phyloP scores from a whole-genome alignment of 2,329 filamentous ascomycete species.

The Botrytis elliptica region DNA sequence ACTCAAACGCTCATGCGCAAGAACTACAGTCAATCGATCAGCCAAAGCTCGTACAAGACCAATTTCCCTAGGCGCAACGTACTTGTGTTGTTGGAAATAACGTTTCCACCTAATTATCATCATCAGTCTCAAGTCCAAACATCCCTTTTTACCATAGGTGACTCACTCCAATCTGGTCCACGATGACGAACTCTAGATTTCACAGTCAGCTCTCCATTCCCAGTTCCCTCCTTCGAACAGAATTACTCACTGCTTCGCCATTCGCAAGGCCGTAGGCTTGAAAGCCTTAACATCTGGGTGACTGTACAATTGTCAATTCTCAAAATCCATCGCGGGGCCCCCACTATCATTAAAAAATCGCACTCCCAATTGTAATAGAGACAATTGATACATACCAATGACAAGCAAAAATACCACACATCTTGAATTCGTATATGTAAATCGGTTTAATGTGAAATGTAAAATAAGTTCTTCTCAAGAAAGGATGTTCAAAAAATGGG shows the following conservation, averaged over 20 bases:
- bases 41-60: constrained; percentile 11
- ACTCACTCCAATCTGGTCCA: constrained; percentile 87
- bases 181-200: constrained; percentile 60
- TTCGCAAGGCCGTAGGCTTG: constrained; percentile 89
- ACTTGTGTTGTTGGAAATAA: constrained; percentile 90
- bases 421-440: constrained; percentile 21
- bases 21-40: constrained; percentile 55
- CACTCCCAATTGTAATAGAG: constrained; percentile 1
- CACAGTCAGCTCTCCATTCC: constrained; percentile 2
- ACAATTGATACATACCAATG: constrained; percentile 47
- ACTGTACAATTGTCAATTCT: constrained; percentile 57
- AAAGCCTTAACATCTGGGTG: constrained; percentile 83
- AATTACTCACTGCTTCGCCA: constrained; percentile 80
- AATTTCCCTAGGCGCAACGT: constrained; percentile 40
- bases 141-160: not conserved
- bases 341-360: constrained; percentile 16
- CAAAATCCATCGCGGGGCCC: constrained; percentile 25
- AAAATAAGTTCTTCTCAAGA: not conserved
- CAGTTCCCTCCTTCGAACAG: not conserved
- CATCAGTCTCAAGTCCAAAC: constrained; percentile 16
- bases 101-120: constrained; percentile 58
- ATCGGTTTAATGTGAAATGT: not conserved
- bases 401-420: constrained; percentile 71
- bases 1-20: constrained; percentile 95
- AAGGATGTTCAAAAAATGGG: not conserved